phyloP scores from a whole-genome alignment of 441 rosid species.

The Theobroma grandiflorum region DNA sequence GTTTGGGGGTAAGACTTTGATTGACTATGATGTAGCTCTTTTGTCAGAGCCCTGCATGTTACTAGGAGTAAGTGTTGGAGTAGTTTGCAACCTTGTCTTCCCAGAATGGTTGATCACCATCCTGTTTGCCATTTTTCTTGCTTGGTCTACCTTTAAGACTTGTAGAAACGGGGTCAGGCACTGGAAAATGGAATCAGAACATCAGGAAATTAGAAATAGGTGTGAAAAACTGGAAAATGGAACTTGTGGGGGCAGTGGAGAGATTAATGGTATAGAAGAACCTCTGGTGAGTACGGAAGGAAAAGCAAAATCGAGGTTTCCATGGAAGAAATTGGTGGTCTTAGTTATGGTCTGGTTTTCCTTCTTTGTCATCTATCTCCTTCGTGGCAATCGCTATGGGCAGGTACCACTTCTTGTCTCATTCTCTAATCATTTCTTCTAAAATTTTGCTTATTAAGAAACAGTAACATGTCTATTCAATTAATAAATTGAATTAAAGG shows the following conservation, averaged over 20 bases:
- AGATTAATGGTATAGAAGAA: constrained; percentile 32
- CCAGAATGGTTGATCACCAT: constrained; percentile 90
- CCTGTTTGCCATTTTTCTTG: constrained; percentile 74
- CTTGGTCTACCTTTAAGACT: constrained; percentile 83
- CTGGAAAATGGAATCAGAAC: constrained; percentile 75
- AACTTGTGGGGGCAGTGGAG: constrained; percentile 31
- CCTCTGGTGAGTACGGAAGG: constrained; percentile 53
- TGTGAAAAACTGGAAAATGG: constrained; percentile 46
- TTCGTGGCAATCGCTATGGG: constrained; percentile 74
- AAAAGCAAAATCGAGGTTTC: constrained; percentile 41
- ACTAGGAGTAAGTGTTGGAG: constrained; percentile 88
- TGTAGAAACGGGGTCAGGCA: constrained; percentile 61
- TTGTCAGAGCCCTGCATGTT: constrained; percentile 87
- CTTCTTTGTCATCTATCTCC: constrained; percentile 66
- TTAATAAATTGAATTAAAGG: too few species aligned
- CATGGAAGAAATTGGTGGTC: constrained; percentile 74
- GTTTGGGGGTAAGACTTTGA: constrained; percentile 52
- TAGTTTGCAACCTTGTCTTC: constrained; percentile 72
- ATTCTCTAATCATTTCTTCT: background rate
- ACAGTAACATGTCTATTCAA: too few species aligned
- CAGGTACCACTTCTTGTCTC: constrained; percentile 49
- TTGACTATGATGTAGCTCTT: constrained; percentile 80
- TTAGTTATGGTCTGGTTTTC: constrained; percentile 76
- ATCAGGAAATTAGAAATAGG: constrained; percentile 34
- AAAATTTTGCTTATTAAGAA: background rate